Evolutionary conservation across 345 rosid genomes (phyloP), one percentile per base, ranked within the genome.

Genomic region (Eucalyptus erythrocorys): DNA sequence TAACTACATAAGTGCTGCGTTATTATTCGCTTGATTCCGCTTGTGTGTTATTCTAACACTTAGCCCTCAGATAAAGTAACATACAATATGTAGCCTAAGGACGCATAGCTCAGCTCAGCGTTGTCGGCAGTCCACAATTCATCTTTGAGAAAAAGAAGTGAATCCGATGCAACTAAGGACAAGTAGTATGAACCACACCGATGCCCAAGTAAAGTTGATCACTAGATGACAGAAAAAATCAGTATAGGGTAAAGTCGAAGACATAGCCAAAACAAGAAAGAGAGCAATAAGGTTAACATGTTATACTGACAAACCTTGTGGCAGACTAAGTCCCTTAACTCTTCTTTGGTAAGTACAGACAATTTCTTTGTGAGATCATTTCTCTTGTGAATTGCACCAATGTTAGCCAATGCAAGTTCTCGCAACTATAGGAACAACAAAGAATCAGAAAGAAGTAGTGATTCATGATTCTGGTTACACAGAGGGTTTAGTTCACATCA

Each of bases 281-380:
- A 79, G 40, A 30, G 89, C 34, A 86, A 48, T 40, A 40, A 84
- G 40, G 21, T 30, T 48, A 85, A 87, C 53, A 85, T 37, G 51
- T 66, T 51, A 59, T 87, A 85, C 68, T 82, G 21, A 91, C 94
- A 87, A 91, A 97, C 99, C 99, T 98, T 98, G 89, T 91, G 87
- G 92, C 99, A 98, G 91, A 97, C 99, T 91, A 98, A 91, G 92
- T 98, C 97, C 91, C 93, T 95, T 55, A 98, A 93, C 91, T 98
- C 99, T 87, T 95, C 94, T 40, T 92, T 94, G 88, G 97, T 90
- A 86, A 98, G 97, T 68, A 90, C 95, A 24, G 98, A 94, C 94
- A 98, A 91, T 91, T 94, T 96, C 94, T 94, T 98, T 61, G 98
- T 93, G 66, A 98, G 98, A 94, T 98, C 99, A 86, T 92, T 93